Conservation (phyloP, 345 rosid genomes). For the Brassica napus region Da-Ae NC_063445.1:52538001-52538500, state of each 20-base stretch:
- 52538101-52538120: background rate
- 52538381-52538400: no score
- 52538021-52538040: background rate
- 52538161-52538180: background rate
- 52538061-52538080: background rate
- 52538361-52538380: no score
- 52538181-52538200: background rate
- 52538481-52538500: no score
- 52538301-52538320: background rate
- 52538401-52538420: no score
- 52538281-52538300: background rate
- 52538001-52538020: conserved; percentile 1
- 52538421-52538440: no score
- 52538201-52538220: background rate
- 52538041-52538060: background rate
- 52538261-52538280: background rate
- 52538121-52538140: background rate
- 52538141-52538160: background rate
- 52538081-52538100: background rate
- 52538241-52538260: background rate
- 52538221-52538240: background rate
- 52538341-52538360: background rate
- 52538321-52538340: background rate
- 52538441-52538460: no score
- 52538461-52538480: no score